These are phyloP conservation scores for Lupinus albus DNA, from an alignment of 306 rosid species.

Conservation along the genomic window DNA sequence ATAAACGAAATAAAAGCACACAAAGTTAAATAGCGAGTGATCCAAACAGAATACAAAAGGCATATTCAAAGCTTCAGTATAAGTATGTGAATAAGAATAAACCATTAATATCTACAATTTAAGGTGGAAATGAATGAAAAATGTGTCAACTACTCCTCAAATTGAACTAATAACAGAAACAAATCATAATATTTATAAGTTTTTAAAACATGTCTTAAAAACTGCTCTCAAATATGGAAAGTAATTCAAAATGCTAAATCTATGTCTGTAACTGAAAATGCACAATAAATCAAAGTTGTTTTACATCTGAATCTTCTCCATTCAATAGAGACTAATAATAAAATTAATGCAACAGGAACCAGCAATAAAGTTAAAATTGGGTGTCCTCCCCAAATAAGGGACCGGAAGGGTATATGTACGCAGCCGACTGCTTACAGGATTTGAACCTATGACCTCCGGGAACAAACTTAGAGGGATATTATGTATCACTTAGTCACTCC, in stretches of 20 bases:
- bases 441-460: no score
- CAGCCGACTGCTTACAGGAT: no score
- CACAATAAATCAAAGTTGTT: conserved; percentile 28
- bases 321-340: conserved; percentile 21
- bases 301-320: conserved; percentile 28
- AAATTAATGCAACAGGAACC: conserved; percentile 36
- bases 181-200: conserved; percentile 7
- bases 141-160: background rate
- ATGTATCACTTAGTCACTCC: no score
- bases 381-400: no score
- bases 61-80: conserved; percentile 11
- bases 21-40: conserved; percentile 1
- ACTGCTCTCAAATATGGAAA: background rate
- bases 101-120: conserved; percentile 15
- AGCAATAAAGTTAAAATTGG: conserved; percentile 22
- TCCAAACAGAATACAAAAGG: background rate
- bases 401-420: no score
- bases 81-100: conserved; percentile 17
- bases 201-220: conserved; percentile 4
- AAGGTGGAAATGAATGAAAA: conserved; percentile 22
- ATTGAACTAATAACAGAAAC: background rate
- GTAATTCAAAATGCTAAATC: background rate
- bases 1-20: conserved; percentile 4
- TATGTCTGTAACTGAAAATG: background rate
- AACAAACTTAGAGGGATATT: no score